Conservation (phyloP, 495 filamentous ascomycete species). For the Evansstolkia leycettana region DNA sequence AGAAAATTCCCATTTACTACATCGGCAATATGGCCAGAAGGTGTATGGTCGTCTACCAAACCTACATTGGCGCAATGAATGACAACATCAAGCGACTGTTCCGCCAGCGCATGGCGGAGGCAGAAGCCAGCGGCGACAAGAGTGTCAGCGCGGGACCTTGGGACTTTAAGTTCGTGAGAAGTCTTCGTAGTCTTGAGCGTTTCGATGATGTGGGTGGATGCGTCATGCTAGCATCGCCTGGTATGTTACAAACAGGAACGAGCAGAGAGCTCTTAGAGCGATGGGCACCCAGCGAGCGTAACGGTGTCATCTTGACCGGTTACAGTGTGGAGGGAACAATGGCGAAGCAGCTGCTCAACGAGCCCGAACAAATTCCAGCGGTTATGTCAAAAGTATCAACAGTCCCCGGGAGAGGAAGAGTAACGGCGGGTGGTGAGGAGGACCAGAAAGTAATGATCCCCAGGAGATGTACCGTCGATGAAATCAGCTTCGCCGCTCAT, state of each 20-base stretch:
- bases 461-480: slow-evolving; percentile 78
- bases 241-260: slow-evolving; percentile 95
- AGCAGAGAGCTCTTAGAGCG: slow-evolving; percentile 83
- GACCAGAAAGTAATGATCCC: slow-evolving; percentile 85
- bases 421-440: slow-evolving; percentile 33
- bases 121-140: slow-evolving; percentile 61
- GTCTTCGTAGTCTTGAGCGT: slow-evolving; percentile 79
- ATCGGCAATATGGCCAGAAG: slow-evolving; percentile 86
- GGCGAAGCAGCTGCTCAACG: slow-evolving; percentile 87
- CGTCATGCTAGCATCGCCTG: slow-evolving; percentile 92
- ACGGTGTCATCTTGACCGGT: slow-evolving; percentile 93
- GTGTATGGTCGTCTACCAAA: slow-evolving; percentile 98
- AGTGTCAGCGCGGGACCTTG: slow-evolving; percentile 72
- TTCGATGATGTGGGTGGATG: slow-evolving; percentile 94
- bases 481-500: slow-evolving; percentile 90
- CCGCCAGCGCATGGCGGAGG: slow-evolving; percentile 74
- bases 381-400: slow-evolving; percentile 65
- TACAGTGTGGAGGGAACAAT: slow-evolving; percentile 98
- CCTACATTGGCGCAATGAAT: slow-evolving; percentile 95
- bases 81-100: slow-evolving; percentile 93
- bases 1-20: slow-evolving; percentile 91
- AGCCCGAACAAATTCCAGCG: slow-evolving; percentile 84
- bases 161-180: slow-evolving; percentile 89
- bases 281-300: slow-evolving; percentile 91
- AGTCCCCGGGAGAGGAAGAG: slow-evolving; percentile 42